Evolutionary conservation across 148 eudicot species (phyloP), one percentile per base, ranked within the genome.

Genomic region (Mesembryanthemum crystallinum): DNA sequence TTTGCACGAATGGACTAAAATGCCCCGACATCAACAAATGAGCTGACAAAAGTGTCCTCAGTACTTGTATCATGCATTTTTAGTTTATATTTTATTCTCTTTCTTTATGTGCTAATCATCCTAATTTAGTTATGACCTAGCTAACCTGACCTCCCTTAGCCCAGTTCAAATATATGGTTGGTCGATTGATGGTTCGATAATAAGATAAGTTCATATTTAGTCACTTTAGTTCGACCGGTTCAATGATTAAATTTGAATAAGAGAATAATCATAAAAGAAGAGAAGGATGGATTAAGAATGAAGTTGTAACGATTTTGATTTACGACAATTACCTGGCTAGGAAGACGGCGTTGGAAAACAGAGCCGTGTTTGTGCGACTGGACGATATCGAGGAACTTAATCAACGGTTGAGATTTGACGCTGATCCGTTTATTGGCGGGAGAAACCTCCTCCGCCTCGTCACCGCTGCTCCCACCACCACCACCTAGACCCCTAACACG

Each of bases 281-380:
- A 10, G 24, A 15, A 3, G 10, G 21, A 20, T 20, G 4, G 32
- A 10, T 11, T 21, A 55, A 12, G 15, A 39, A 52, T 18, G 25
- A 28, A 27, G 1, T 3, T 5, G 24, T 69, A 15, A 25, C 0
- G 20, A 23, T 67, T 11, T 47, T 14, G n/a, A 66, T 66, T 66
- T 45, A 18, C 14, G n/a, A 1, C n/a, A 7, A 4, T 32, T 69
- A 85, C 87, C 85, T 85, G 87, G 73, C 81, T 76, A n/a, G 85
- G 85, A 57, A 82, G 83, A 58, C 83, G 83, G 43, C 83, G 81
- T 39, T 79, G 78, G 66, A 85, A 85, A 65, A 73, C 81, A 49
- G 87, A 85, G 77, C 83, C 87, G 73, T 82, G 81, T 74, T 79
- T 84, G 39, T 84, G 87, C 15, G 87, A 85, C 66, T 74, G 81